Percentiles rank a stretch among this genome's conserved stretches.
phyloP scores from a whole-genome alignment of 495 filamentous ascomycete genomes.

The Cryomyces minteri region DNA sequence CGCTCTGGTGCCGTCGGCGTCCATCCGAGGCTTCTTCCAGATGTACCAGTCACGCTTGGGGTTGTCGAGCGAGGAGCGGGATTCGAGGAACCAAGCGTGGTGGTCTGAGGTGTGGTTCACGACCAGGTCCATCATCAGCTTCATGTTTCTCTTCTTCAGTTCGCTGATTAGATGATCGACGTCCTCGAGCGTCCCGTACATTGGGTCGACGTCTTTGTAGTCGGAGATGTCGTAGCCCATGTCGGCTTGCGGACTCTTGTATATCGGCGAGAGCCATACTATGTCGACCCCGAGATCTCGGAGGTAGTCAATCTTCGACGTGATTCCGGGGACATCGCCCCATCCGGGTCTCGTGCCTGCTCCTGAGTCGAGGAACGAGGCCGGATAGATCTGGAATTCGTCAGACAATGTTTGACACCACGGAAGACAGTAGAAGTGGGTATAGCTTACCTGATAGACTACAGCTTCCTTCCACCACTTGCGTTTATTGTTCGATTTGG shows the following conservation, averaged over 20 bases:
- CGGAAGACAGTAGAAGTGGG: neutral
- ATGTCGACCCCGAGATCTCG: constrained; percentile 21
- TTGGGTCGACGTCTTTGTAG: constrained; percentile 24
- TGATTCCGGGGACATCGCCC: constrained; percentile 23
- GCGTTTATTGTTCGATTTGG: constrained; percentile 2
- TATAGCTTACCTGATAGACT: constrained; percentile 16
- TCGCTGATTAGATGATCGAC: constrained; percentile 31
- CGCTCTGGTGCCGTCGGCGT: constrained; percentile 28
- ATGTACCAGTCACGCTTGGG: constrained; percentile 43
- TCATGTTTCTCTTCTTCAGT: constrained; percentile 31
- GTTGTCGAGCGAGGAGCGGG: constrained; percentile 24
- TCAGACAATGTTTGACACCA: neutral
- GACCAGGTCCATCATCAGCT: constrained; percentile 36
- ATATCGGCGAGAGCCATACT: constrained; percentile 22
- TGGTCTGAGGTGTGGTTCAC: constrained; percentile 40
- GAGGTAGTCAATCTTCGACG: constrained; percentile 20
- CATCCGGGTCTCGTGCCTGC: constrained; percentile 13
- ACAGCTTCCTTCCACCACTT: constrained; percentile 24
- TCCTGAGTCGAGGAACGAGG: constrained; percentile 19
- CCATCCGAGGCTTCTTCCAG: constrained; percentile 32
- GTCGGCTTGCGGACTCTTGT: constrained; percentile 22
- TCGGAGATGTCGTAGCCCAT: constrained; percentile 23
- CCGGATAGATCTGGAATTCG: constrained; percentile 16
- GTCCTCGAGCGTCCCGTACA: constrained; percentile 36
- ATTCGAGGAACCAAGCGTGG: constrained; percentile 38